Evolutionary conservation across 176 grass and related monocot species (phyloP).

Genomic region (Miscanthus lutarioriparius): DNA sequence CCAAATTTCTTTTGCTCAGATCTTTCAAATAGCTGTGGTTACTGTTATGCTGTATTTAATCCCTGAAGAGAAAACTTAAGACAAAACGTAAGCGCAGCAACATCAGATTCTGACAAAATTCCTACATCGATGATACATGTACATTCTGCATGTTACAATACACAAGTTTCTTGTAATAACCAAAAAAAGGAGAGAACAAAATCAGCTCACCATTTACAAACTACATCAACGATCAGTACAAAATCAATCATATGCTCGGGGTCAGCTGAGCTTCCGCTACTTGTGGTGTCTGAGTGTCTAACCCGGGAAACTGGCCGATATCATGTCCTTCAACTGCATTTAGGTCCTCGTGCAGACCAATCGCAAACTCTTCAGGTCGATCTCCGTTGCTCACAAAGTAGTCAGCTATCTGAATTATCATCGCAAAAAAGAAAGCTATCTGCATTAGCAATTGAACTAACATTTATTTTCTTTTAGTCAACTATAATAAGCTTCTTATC

Average conservation of each 20-base stretch:
- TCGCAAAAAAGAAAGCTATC: slow-evolving; percentile 23
- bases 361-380: slow-evolving; percentile 55
- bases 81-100: not conserved
- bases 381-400: slow-evolving; percentile 49
- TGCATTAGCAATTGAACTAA: slow-evolving; percentile 34
- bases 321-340: slow-evolving; percentile 70
- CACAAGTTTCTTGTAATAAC: not conserved
- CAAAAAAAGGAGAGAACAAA: not conserved
- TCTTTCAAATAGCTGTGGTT: not conserved
- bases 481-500: not conserved
- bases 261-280: slow-evolving; percentile 46
- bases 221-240: slow-evolving; percentile 25
- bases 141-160: slow-evolving; percentile 15
- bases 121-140: slow-evolving; percentile 21
- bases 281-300: slow-evolving; percentile 49
- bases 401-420: slow-evolving; percentile 64
- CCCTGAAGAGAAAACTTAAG: not conserved
- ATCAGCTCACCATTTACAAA: slow-evolving; percentile 43
- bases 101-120: not conserved
- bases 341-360: slow-evolving; percentile 63
- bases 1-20: not conserved
- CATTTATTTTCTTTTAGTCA: slow-evolving; percentile 2
- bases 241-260: slow-evolving; percentile 23
- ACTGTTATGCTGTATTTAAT: not conserved
- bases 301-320: slow-evolving; percentile 77